Evolutionary conservation across 169 alveolate species (phyloP).

Genomic region (Perkinsus marinus): DNA sequence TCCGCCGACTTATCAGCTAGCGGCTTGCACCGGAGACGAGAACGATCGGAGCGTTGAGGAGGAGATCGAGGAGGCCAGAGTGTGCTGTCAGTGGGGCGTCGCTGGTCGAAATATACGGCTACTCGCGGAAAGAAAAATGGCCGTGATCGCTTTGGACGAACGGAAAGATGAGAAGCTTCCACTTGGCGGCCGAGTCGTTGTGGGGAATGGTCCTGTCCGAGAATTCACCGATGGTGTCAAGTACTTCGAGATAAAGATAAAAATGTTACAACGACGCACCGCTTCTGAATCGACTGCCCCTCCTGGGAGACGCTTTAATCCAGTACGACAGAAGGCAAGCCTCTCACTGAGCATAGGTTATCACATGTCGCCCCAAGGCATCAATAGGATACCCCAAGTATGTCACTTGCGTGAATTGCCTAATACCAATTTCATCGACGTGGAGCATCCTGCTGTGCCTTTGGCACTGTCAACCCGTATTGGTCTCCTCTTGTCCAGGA

Average conservation of each 20-base stretch:
- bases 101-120: background rate
- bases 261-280: background rate
- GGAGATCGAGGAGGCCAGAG: background rate
- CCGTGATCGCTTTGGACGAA: background rate
- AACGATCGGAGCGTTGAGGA: background rate
- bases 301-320: background rate
- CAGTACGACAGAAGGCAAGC: background rate
- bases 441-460: background rate
- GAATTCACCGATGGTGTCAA: background rate
- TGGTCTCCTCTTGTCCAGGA: background rate
- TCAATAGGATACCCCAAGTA: background rate
- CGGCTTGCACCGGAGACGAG: background rate
- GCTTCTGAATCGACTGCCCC: background rate
- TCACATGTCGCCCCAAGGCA: background rate
- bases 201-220: background rate
- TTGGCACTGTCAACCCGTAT: background rate
- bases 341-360: background rate
- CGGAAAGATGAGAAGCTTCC: background rate
- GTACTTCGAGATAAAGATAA: background rate
- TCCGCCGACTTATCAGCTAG: background rate
- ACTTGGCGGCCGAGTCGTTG: background rate
- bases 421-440: background rate
- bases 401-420: background rate
- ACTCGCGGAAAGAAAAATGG: background rate
- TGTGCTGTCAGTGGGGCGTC: background rate